These are phyloP conservation scores for Sporobolomyces roseus DNA, from an alignment of 768 basidiomycete species.

Conservation along the genomic window DNA sequence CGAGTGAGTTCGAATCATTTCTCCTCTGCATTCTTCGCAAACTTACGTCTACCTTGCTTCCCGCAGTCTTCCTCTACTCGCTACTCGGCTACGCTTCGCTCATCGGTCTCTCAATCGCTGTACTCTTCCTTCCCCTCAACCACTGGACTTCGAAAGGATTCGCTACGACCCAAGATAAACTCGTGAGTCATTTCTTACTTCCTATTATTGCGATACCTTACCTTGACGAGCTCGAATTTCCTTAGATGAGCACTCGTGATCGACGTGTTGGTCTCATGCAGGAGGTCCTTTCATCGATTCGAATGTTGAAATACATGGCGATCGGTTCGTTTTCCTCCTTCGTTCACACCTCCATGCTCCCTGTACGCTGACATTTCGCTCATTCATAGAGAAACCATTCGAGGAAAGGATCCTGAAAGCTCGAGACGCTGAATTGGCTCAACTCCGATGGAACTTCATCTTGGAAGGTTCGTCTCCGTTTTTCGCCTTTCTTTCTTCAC, in stretches of 20 bases:
- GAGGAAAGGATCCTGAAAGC: constrained; percentile 39
- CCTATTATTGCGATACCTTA: neutral
- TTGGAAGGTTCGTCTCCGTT: too few relatives aligned
- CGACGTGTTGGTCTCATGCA: constrained; percentile 45
- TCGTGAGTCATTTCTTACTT: constrained; percentile 28
- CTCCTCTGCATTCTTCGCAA: too few relatives aligned
- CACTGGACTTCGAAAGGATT: constrained; percentile 42
- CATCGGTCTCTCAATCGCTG: constrained; percentile 43
- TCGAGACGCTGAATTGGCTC: constrained; percentile 41
- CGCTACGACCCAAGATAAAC: constrained; percentile 44
- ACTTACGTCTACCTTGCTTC: neutral
- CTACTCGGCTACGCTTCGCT: constrained; percentile 44
- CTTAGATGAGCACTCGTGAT: constrained; percentile 47
- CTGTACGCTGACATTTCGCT: too few relatives aligned
- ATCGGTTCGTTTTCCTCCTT: too few relatives aligned
- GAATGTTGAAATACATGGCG: constrained; percentile 47
- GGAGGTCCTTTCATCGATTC: constrained; percentile 47
- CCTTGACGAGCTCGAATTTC: neutral
- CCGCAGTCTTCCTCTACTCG: constrained; percentile 39
- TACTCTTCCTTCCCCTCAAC: constrained; percentile 45
- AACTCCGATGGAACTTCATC: constrained; percentile 35
- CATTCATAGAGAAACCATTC: constrained; percentile 42
- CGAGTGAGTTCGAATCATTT: neutral
- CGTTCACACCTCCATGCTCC: too few relatives aligned
- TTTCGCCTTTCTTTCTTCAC: too few relatives aligned